Percentiles rank a stretch among this genome's conserved stretches.
Conservation (phyloP, 1,139 yeast species). For the Pichia sp. region DNA sequence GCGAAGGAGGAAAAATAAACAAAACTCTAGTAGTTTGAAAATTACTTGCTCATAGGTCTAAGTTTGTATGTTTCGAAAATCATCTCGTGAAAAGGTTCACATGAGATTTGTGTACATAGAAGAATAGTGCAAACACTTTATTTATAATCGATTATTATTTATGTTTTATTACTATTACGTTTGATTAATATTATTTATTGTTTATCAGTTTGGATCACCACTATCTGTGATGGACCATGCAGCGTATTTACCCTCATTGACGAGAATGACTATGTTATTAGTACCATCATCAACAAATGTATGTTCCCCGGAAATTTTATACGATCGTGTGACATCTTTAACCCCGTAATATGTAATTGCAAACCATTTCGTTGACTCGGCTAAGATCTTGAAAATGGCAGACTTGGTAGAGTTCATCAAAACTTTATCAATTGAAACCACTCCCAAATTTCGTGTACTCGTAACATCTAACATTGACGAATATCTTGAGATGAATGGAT, state of each 20-base stretch:
- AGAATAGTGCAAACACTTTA: neutral
- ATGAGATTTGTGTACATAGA: neutral
- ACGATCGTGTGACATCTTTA: constrained; percentile 27
- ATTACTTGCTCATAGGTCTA: neutral
- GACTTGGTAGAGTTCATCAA: constrained; percentile 17
- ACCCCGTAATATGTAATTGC: constrained; percentile 28
- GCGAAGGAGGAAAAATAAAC: neutral
- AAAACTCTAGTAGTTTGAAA: neutral
- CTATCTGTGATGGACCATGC: constrained; percentile 31
- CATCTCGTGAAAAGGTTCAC: constrained; percentile 1
- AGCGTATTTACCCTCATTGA: constrained; percentile 18
- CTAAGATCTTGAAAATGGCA: constrained; percentile 6
- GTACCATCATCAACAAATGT: constrained; percentile 28
- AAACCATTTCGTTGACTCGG: constrained; percentile 22
- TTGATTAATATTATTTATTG: neutral
- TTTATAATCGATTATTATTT: neutral
- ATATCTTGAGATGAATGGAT: constrained; percentile 25
- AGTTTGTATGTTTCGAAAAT: neutral
- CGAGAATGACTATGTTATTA: constrained; percentile 25
- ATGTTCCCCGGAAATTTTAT: constrained; percentile 27
- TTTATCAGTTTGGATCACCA: constrained; percentile 24
- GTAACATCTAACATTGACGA: constrained; percentile 15
- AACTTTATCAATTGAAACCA: constrained; percentile 17
- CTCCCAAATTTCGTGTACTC: constrained; percentile 11
- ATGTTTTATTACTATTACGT: neutral